A percentile compares a stretch with the other conserved stretches of the same genome.
phyloP scores from a whole-genome alignment of 176 grass and related monocot genomes.

The Carex scoparia region DNA sequence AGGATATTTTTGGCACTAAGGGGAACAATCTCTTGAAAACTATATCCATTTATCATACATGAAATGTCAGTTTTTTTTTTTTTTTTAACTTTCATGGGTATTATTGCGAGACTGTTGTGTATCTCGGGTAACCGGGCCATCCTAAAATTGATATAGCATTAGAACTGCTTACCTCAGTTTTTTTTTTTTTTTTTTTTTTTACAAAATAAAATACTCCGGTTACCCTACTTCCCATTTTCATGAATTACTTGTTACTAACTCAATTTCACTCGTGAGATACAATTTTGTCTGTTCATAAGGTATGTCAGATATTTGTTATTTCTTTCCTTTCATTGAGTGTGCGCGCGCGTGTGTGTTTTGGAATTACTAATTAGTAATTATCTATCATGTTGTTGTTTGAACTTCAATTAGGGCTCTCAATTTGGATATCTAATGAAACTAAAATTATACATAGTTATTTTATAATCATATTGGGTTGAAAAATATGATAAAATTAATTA shows the following conservation, averaged over 20 bases:
- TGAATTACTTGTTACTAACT: not conserved
- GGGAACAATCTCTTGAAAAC: slow-evolving; percentile 92
- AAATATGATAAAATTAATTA: slow-evolving; percentile 21
- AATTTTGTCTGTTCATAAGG: not conserved
- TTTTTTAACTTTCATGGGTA: not conserved
- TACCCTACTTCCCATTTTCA: not conserved
- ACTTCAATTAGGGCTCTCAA: not conserved
- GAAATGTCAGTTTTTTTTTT: not conserved
- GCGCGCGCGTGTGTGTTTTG: not conserved
- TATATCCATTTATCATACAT: slow-evolving; percentile 17
- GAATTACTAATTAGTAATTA: not conserved
- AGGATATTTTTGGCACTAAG: slow-evolving; percentile 76
- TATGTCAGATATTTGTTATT: not conserved
- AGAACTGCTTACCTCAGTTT: too few species aligned
- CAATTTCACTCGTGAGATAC: not conserved
- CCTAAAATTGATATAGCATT: too few species aligned
- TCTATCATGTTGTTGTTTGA: not conserved
- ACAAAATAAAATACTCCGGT: not conserved
- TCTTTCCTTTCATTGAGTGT: not conserved
- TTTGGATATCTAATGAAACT: not conserved
- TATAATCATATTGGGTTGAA: not conserved
- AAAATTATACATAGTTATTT: not conserved
- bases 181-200: not conserved
- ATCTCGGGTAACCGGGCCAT: too few species aligned
- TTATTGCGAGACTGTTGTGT: not conserved